These are phyloP conservation scores for Zygoascus flipseniorum DNA, from an alignment of 805 yeast genomes.

Conservation along the genomic window DNA sequence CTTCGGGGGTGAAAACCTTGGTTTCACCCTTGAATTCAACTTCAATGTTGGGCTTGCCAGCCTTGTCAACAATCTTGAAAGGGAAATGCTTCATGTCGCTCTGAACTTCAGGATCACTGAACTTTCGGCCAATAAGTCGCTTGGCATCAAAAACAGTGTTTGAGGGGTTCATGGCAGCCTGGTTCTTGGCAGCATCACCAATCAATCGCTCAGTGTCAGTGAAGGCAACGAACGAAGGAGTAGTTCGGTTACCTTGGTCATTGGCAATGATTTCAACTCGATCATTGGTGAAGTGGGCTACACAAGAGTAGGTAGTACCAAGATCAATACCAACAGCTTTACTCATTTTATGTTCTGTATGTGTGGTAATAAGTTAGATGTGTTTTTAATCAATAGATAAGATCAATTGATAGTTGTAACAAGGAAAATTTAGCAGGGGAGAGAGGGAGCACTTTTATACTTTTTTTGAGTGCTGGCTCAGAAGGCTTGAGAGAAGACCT, in stretches of 20 bases:
- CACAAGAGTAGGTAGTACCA: constrained; percentile 96
- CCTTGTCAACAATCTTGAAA: constrained; percentile 64
- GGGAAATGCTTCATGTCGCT: constrained; percentile 93
- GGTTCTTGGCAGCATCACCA: constrained; percentile 97
- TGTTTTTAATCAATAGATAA: not conserved
- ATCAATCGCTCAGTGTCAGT: constrained; percentile 87
- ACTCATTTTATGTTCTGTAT: constrained; percentile 30
- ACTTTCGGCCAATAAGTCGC: constrained; percentile 90
- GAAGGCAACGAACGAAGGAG: constrained; percentile 94
- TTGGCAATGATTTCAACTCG: constrained; percentile 95
- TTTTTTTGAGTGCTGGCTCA: not conserved
- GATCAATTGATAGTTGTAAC: not conserved
- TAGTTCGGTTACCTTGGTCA: constrained; percentile 97
- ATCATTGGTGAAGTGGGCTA: constrained; percentile 79
- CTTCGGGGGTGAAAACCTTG: constrained; percentile 87
- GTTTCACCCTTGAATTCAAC: constrained; percentile 80
- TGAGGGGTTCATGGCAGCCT: constrained; percentile 86
- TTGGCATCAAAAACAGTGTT: constrained; percentile 85
- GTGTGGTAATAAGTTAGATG: not conserved
- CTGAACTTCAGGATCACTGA: constrained; percentile 74
- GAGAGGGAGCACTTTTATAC: not conserved
- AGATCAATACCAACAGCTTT: constrained; percentile 75
- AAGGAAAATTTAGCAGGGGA: not conserved
- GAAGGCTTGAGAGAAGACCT: not conserved
- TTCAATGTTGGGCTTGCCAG: constrained; percentile 71